Evolutionary conservation across 2,329 filamentous ascomycete genomes (phyloP), one percentile per base, ranked within the genome.

Genomic region (Annulohypoxylon truncatum): DNA sequence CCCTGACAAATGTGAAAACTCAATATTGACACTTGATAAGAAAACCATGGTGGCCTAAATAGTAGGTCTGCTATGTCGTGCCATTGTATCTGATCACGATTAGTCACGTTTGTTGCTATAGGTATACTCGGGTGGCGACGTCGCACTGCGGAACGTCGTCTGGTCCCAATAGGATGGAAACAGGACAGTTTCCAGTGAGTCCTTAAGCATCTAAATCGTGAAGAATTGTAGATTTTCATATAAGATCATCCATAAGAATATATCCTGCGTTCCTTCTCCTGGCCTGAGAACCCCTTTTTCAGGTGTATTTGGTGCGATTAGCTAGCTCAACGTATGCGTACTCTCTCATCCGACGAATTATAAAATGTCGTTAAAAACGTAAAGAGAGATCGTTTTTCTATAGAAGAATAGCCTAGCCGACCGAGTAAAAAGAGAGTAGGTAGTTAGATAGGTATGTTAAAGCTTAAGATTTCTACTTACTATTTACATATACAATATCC

Each of bases 91-190:
- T 26, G 20, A 12, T 20, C 31, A 52, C 31, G 28, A 50, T 51
- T 29, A 15, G 26, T 38, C 24, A 47, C 28, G 12, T 28, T 15
- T 48, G 24, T 22, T n/a, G 20, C 24, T 44, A 40, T 52, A 35
- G 18, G 6, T 29, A 55, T 26, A 26, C n/a, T 28, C 9, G 2
- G 20, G 47, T 56, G 28, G 53, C 38, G 38, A 46, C 28, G 46
- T 53, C 47, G 53, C 20, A 58, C 40, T 9, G 35, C 38, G 54
- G 40, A 54, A 24, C 31, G 18, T 31, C 4, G 35, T 22, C 61
- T 28, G n/a, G 29, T 40, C 26, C 38, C 38, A 53, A 33, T 47
- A 8, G 31, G 3, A 44, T 6, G 28, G 28, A 20, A 12, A 38
- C 15, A 20, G 42, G 2, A 52, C 33, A 10, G 18, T 15, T 42